Percentiles rank a stretch among this genome's conserved stretches.
Evolutionary conservation across 2,329 filamentous ascomycete genomes (phyloP).

Genomic region (Ophiosphaerella herpotricha): DNA sequence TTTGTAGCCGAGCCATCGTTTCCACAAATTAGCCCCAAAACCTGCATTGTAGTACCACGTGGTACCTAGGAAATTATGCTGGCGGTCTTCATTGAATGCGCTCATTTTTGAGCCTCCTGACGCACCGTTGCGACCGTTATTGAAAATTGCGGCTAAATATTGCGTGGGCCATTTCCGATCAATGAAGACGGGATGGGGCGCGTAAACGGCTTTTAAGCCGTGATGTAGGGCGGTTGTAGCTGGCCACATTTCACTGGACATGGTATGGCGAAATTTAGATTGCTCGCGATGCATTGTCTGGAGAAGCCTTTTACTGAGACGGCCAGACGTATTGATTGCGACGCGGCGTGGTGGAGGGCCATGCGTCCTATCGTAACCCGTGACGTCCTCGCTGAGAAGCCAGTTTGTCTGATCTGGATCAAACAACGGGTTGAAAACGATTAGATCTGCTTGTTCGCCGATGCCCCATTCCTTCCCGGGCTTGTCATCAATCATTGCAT

Average conservation of each 20-base stretch:
- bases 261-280: constrained; percentile 68
- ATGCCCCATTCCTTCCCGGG: constrained; percentile 64
- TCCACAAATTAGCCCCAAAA: constrained; percentile 59
- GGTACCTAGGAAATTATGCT: constrained; percentile 59
- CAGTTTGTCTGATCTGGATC: constrained; percentile 72
- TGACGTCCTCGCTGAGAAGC: constrained; percentile 72
- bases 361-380: constrained; percentile 64
- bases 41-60: constrained; percentile 61
- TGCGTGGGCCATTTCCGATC: constrained; percentile 60
- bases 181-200: constrained; percentile 61
- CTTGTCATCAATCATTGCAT: constrained; percentile 59
- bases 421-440: constrained; percentile 78
- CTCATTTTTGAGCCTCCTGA: constrained; percentile 54
- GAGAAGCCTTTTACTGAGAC: constrained; percentile 69
- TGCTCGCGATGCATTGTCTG: constrained; percentile 77
- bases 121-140: constrained; percentile 59
- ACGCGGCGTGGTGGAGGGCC: constrained; percentile 68
- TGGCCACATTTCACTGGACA: constrained; percentile 83
- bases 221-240: constrained; percentile 72
- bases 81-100: constrained; percentile 56
- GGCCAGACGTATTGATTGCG: constrained; percentile 72
- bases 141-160: constrained; percentile 61
- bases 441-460: constrained; percentile 73
- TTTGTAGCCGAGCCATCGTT: constrained; percentile 60
- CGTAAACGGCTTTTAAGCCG: constrained; percentile 75